Conservation (phyloP, 306 rosid genomes). For the Castanopsis chinensis region DNA sequence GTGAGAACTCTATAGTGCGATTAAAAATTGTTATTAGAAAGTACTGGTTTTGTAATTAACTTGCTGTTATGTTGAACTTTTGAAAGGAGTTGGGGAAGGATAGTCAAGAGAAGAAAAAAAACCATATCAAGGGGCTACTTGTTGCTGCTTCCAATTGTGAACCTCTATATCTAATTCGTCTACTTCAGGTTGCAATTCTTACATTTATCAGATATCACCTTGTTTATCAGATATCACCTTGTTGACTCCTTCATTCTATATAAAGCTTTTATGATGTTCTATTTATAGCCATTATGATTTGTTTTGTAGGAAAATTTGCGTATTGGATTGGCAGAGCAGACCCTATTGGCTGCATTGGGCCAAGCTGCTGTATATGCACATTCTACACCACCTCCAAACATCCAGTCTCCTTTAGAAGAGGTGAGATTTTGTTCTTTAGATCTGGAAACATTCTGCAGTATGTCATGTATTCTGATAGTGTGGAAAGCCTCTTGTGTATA, state of each 20-base stretch:
- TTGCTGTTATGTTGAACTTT: slow-evolving; percentile 18
- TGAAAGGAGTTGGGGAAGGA: slow-evolving; percentile 88
- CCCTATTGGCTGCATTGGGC: slow-evolving; percentile 87
- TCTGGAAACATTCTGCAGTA: slow-evolving; percentile 14
- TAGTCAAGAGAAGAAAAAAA: slow-evolving; percentile 91
- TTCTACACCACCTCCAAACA: slow-evolving; percentile 57
- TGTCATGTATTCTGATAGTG: background rate
- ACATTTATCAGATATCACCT: slow-evolving; percentile 11
- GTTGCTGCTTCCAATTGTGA: slow-evolving; percentile 91
- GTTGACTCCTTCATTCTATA: slow-evolving; percentile 14
- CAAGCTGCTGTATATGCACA: slow-evolving; percentile 79
- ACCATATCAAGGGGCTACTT: slow-evolving; percentile 77
- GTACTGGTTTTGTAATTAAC: background rate
- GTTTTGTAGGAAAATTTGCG: slow-evolving; percentile 66
- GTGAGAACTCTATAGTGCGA: background rate
- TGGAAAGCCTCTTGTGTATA: background rate
- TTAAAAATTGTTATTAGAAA: background rate
- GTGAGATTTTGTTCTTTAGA: slow-evolving; percentile 36
- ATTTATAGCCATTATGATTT: slow-evolving; percentile 21
- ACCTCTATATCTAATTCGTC: slow-evolving; percentile 75
- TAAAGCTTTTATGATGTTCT: too few species aligned
- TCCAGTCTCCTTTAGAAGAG: slow-evolving; percentile 83
- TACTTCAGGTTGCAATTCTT: slow-evolving; percentile 67
- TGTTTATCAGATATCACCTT: slow-evolving; percentile 19
- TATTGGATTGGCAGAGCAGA: slow-evolving; percentile 83